Conservation (phyloP, 1,284 basidiomycete species). For the Acaromyces ingoldii region DNA sequence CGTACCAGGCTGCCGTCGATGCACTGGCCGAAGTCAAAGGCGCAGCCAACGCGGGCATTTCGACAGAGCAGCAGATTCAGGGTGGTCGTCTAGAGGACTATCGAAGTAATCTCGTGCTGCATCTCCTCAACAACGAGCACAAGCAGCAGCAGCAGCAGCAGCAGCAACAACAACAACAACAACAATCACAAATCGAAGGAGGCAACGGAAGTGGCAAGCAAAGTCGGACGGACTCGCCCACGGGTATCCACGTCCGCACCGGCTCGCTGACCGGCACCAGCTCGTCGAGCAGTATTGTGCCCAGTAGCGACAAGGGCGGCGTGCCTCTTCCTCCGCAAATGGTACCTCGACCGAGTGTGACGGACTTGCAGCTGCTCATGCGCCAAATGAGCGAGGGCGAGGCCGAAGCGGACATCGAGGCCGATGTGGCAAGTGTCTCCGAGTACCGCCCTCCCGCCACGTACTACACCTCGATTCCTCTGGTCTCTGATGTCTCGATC, state of each 20-base stretch:
- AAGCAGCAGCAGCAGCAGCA: conserved; percentile 60
- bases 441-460: conserved; percentile 68
- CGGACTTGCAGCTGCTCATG: conserved; percentile 88
- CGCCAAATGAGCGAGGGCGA: conserved; percentile 76
- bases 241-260: neutral
- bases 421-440: conserved; percentile 45
- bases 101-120: conserved; percentile 79
- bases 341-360: conserved; percentile 47
- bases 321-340: conserved; percentile 47
- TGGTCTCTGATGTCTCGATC: conserved; percentile 32
- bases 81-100: conserved; percentile 89
- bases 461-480: conserved; percentile 43
- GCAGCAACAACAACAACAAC: conserved; percentile 6
- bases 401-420: conserved; percentile 16
- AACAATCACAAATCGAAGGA: too few relatives aligned
- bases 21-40: conserved; percentile 53
- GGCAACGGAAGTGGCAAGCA: neutral
- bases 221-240: neutral
- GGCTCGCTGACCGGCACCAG: conserved; percentile 13
- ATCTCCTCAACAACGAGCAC: conserved; percentile 82
- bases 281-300: conserved; percentile 47
- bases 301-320: conserved; percentile 49
- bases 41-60: conserved; percentile 78
- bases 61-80: conserved; percentile 83
- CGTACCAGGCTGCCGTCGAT: conserved; percentile 28